A percentile compares a stretch with the other conserved stretches of the same genome.
Evolutionary conservation across 257 asterid species (phyloP).

Genomic region (Solanum stenotomum): DNA sequence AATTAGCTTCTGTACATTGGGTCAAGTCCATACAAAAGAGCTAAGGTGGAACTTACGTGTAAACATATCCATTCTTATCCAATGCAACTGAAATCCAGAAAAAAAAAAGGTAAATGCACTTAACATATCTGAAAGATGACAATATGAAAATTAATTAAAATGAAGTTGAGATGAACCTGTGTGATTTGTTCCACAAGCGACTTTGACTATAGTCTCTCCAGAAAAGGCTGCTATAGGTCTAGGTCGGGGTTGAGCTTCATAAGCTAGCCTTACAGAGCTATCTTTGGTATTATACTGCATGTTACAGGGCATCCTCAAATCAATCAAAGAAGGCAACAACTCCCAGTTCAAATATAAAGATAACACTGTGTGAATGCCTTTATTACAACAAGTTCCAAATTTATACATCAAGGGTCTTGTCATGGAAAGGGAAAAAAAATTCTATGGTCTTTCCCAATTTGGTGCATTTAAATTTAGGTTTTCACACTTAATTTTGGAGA

Average conservation of each 20-base stretch:
- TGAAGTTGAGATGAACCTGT: conserved; percentile 42
- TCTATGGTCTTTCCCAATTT: not conserved
- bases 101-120: conserved; percentile 12
- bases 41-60: conserved; percentile 67
- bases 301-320: not conserved
- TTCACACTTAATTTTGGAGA: not conserved
- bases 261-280: conserved; percentile 92
- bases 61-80: conserved; percentile 76
- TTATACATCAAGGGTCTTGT: not conserved
- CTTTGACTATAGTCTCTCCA: conserved; percentile 88
- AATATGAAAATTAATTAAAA: not conserved
- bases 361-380: not conserved
- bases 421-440: not conserved
- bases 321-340: not conserved
- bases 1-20: not conserved
- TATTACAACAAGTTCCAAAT: not conserved
- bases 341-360: not conserved
- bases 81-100: conserved; percentile 67
- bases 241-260: conserved; percentile 98
- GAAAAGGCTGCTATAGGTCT: conserved; percentile 71
- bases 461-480: not conserved
- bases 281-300: conserved; percentile 87
- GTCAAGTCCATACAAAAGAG: conserved; percentile 3
- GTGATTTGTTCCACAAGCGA: conserved; percentile 93
- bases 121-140: not conserved